phyloP scores from a whole-genome alignment of 192 early-diverging fungal species.

The Coemansia sp. region DNA sequence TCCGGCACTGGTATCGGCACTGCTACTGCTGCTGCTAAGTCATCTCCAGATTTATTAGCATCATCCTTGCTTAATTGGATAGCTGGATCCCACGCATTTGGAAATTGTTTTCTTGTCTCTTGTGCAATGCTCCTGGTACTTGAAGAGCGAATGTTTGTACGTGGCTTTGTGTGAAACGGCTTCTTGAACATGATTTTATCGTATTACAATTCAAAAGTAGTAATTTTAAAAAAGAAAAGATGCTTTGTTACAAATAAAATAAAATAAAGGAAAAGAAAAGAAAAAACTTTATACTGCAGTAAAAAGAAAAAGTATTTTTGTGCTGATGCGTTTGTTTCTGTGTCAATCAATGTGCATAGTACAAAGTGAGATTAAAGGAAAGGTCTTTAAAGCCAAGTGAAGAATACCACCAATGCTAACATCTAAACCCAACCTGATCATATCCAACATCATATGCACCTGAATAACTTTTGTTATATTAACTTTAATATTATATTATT shows the following conservation, averaged over 20 bases:
- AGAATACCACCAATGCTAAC: too few relatives aligned
- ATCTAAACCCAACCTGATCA: background rate
- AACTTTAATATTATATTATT: too few relatives aligned
- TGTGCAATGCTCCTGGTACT: conserved; percentile 66
- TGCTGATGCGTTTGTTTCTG: too few relatives aligned
- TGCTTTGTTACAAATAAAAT: background rate
- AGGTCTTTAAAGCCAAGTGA: too few relatives aligned
- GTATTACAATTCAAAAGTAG: too few relatives aligned
- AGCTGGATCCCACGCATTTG: conserved; percentile 21
- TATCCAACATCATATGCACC: background rate
- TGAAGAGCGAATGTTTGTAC: conserved; percentile 66
- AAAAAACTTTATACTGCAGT: background rate
- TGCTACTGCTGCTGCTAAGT: conserved; percentile 38
- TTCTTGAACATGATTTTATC: conserved; percentile 71
- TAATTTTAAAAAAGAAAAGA: too few relatives aligned
- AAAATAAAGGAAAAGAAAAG: background rate
- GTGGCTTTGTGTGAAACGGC: conserved; percentile 68
- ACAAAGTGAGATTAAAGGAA: too few relatives aligned
- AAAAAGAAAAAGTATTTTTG: background rate
- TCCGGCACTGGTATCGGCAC: conserved; percentile 45
- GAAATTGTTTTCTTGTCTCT: conserved; percentile 60
- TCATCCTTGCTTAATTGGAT: conserved; percentile 5
- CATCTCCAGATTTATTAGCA: background rate
- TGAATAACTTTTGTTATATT: too few relatives aligned
- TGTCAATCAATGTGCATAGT: too few relatives aligned